Evolutionary conservation across 2,329 filamentous ascomycete genomes (phyloP), one percentile per base, ranked within the genome.

Genomic region (Penicillium sp.): DNA sequence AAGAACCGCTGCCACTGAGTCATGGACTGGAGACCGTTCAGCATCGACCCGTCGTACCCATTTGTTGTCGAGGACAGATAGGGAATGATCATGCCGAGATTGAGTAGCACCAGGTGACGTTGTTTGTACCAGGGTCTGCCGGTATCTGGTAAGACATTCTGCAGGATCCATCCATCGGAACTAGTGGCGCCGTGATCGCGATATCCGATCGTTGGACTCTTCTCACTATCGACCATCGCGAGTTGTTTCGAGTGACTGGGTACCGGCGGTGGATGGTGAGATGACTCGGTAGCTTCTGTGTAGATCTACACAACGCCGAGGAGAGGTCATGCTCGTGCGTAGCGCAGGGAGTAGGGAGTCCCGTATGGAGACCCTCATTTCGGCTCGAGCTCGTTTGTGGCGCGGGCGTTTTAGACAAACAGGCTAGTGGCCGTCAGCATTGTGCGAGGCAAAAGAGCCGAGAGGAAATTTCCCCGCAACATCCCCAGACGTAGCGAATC

Each of bases 11-110:
- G 45, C 53, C 53, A 55, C 22, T 52, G 48, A 18, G 32, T 45
- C 45, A 55, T 52, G 1, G 53, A 46, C 27, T 55, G 53, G 9
- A 55, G 34, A 4, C 53, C 48, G 18, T 55, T 52, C 3, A 55
- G 32, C 53, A 55, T 48, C 4, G 48, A 55, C 13, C 53, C 53
- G 16, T 55, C 53, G 24, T 55, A 55, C 18, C 53, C 53, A 21
- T 48, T 48, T 22, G 50, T 53, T 4, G 45, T 50, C n/a, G 50
- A 53, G 13, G 50, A 56, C 14, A 53, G 38, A n/a, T 50, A 50
- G 8, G 46, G 54, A 31, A 50, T 22, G 14, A 56, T 46, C 46
- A 56, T 49, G 4, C 41, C 42, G 4, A 53, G 42, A 31, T 56
- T 50, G n/a, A 56, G 54, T 3, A 47, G 46, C 14, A 56, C 14